A percentile compares a stretch with the other conserved stretches of the same genome.
These are phyloP conservation scores for Darksidea phi DNA, from an alignment of 495 filamentous ascomycete genomes.

Conservation along the genomic window DNA sequence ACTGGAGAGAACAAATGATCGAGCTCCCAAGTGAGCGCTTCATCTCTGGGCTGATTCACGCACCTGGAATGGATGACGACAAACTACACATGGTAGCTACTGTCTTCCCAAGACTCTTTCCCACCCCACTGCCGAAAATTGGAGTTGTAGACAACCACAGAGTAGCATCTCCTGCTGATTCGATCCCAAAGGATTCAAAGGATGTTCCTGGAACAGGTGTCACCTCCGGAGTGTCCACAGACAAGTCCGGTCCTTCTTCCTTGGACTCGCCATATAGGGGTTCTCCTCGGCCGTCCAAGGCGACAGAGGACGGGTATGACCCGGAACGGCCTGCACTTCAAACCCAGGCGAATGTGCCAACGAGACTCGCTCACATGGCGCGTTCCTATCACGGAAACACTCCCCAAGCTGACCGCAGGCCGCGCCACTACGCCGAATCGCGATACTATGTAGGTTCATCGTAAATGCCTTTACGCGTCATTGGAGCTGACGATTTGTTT, in stretches of 20 bases:
- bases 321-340: slow-evolving; percentile 41
- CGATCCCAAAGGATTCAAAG: slow-evolving; percentile 34
- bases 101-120: slow-evolving; percentile 53
- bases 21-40: slow-evolving; percentile 56
- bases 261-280: slow-evolving; percentile 26
- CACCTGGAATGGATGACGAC: slow-evolving; percentile 56
- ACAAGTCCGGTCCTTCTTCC: slow-evolving; percentile 30
- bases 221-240: slow-evolving; percentile 20
- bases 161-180: slow-evolving; percentile 29
- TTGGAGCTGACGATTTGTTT: slow-evolving; percentile 17
- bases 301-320: slow-evolving; percentile 49
- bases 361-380: slow-evolving; percentile 6
- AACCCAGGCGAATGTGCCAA: slow-evolving; percentile 12
- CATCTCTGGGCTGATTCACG: slow-evolving; percentile 50
- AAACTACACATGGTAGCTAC: slow-evolving; percentile 56
- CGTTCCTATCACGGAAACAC: slow-evolving; percentile 18
- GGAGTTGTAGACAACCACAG: slow-evolving; percentile 37
- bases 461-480: neutral
- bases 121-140: slow-evolving; percentile 39
- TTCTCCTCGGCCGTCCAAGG: slow-evolving; percentile 24
- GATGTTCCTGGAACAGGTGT: neutral
- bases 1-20: slow-evolving; percentile 73
- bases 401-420: slow-evolving; percentile 24
- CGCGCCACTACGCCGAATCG: slow-evolving; percentile 21
- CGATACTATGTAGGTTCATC: slow-evolving; percentile 32